Conservation (phyloP, 306 rosid genomes). For the Castanopsis chinensis region DNA sequence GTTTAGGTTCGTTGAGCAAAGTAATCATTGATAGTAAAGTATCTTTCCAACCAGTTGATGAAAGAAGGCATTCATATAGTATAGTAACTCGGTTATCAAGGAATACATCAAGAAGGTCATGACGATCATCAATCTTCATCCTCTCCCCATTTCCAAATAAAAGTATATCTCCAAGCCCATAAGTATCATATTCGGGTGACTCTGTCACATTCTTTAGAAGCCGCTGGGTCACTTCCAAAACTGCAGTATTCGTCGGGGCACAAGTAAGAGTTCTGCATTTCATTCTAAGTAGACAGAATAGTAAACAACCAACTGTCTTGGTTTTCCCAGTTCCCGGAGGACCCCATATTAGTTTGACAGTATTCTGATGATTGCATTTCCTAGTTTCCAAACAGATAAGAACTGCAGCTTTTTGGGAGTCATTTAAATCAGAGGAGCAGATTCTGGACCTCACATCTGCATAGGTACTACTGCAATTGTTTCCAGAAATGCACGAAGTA, state of each 20-base stretch:
- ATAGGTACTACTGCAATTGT: not conserved
- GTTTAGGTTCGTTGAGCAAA: conserved; percentile 24
- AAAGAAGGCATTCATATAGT: not conserved
- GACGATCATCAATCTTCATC: conserved; percentile 18
- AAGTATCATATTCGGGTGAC: not conserved
- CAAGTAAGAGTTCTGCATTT: conserved; percentile 51
- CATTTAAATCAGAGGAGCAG: conserved; percentile 36
- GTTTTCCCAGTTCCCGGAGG: conserved; percentile 75
- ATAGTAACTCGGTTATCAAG: conserved; percentile 11
- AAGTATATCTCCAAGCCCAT: conserved; percentile 35
- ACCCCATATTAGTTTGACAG: conserved; percentile 59
- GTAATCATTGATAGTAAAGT: conserved; percentile 5
- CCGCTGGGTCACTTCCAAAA: conserved; percentile 37
- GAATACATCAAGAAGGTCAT: conserved; percentile 15
- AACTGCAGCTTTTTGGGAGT: conserved; percentile 43
- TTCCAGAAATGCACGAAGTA: conserved; percentile 5
- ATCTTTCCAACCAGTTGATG: conserved; percentile 15
- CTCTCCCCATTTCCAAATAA: conserved; percentile 22
- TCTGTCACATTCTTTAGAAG: conserved; percentile 15
- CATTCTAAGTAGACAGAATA: conserved; percentile 28
- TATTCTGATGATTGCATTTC: conserved; percentile 24
- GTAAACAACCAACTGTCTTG: conserved; percentile 45
- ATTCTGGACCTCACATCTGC: conserved; percentile 8
- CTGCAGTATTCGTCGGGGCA: conserved; percentile 64
- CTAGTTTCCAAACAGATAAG: conserved; percentile 33